A percentile compares a stretch with the other conserved stretches of the same genome.
Evolutionary conservation across 176 grass and related monocot genomes (phyloP).

Genomic region (Paspalum notatum): DNA sequence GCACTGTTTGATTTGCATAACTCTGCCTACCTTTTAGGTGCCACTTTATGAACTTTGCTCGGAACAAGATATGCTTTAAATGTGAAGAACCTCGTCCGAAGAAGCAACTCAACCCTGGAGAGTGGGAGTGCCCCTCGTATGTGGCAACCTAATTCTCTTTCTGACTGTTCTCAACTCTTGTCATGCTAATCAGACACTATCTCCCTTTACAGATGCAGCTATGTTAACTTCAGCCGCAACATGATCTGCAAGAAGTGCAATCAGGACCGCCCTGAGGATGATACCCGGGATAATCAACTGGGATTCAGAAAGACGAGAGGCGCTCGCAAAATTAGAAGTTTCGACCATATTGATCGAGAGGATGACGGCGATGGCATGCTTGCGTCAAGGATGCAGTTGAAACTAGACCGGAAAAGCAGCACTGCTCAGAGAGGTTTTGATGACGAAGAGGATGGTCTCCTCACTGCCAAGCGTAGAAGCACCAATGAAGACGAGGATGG

Average conservation of each 20-base stretch:
- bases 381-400: background rate
- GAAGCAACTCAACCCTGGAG: slow-evolving; percentile 72
- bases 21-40: slow-evolving; percentile 58
- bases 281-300: slow-evolving; percentile 37
- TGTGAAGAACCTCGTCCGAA: slow-evolving; percentile 70
- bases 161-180: background rate
- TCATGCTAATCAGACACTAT: slow-evolving; percentile 24
- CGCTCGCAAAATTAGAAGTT: slow-evolving; percentile 24
- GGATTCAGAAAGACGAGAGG: slow-evolving; percentile 37
- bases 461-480: slow-evolving; percentile 6
- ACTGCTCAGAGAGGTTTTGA: background rate
- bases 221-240: slow-evolving; percentile 67
- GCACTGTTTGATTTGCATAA: slow-evolving; percentile 14
- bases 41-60: slow-evolving; percentile 82
- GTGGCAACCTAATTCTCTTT: slow-evolving; percentile 10
- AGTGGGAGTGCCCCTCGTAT: slow-evolving; percentile 91
- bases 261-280: slow-evolving; percentile 49
- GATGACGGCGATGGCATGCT: background rate
- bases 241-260: slow-evolving; percentile 56
- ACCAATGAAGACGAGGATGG: slow-evolving; percentile 33
- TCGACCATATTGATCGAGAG: slow-evolving; percentile 14
- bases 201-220: slow-evolving; percentile 52
- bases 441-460: slow-evolving; percentile 1
- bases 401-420: background rate
- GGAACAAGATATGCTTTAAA: slow-evolving; percentile 76